Percentiles rank a stretch among this genome's conserved stretches.
These are phyloP conservation scores for Boeremia exigua DNA, from an alignment of 2,329 filamentous ascomycete genomes.

Conservation along the genomic window DNA sequence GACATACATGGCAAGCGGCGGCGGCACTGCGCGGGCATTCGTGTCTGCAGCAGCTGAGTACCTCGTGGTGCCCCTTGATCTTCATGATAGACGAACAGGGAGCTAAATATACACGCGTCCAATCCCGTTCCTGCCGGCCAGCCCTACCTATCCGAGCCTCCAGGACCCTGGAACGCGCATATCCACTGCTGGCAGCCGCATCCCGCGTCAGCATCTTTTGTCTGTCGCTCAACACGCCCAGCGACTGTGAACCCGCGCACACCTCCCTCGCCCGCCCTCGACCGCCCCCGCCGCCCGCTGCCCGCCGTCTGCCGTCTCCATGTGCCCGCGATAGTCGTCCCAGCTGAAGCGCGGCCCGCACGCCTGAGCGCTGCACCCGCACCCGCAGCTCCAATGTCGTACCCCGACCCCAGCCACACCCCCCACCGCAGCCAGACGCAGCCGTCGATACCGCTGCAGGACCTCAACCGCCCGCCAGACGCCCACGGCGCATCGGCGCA, in stretches of 20 bases:
- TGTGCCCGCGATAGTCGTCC: slow-evolving; percentile 29
- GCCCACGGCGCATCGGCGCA: slow-evolving; percentile 31
- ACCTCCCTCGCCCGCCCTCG: neutral
- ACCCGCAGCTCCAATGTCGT: slow-evolving; percentile 54
- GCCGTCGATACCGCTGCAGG: slow-evolving; percentile 75
- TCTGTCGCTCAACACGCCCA: neutral
- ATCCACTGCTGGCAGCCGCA: slow-evolving; percentile 15
- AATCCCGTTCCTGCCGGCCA: neutral
- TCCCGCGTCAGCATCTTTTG: slow-evolving; percentile 4
- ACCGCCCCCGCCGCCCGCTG: slow-evolving; percentile 17
- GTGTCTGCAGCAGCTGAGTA: no score
- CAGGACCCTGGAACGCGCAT: slow-evolving; percentile 1
- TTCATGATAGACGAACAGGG: neutral
- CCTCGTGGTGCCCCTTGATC: neutral
- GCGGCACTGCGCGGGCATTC: neutral
- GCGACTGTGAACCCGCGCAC: neutral
- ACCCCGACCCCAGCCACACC: slow-evolving; percentile 50
- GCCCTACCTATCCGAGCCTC: slow-evolving; percentile 3
- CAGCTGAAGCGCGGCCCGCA: slow-evolving; percentile 41
- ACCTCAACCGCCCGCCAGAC: slow-evolving; percentile 51
- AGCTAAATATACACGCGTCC: slow-evolving; percentile 8
- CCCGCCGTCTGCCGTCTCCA: slow-evolving; percentile 10
- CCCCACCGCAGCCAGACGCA: slow-evolving; percentile 57
- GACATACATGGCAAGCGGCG: neutral
- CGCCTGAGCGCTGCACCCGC: slow-evolving; percentile 31